Evolutionary conservation across 208 protist species (phyloP), one percentile per base, ranked within the genome.

Genomic region (Trypanosoma scelopori): DNA sequence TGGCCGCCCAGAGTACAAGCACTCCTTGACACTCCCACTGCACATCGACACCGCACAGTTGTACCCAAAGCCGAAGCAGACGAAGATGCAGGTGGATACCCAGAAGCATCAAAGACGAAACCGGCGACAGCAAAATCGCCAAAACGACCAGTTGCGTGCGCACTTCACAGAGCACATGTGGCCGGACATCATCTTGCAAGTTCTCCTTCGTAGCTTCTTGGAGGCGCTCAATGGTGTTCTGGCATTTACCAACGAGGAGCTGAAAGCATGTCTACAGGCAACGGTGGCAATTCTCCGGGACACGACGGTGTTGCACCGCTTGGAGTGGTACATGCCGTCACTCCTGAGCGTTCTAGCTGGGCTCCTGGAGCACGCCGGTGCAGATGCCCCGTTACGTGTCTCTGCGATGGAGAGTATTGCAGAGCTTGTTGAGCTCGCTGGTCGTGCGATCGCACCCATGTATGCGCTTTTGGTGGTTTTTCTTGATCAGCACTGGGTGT

Each of bases 211-310:
- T 37, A 81, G 82, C 51, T 64, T 85, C 27, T 82, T 78, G 0
- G 82, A 79, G 35, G 83, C 83, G 63, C 35, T 85, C 23, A 86
- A 78, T 51, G 71, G 75, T 53, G 82, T 84, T 51, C 67, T 82
- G 43, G 78, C 69, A 47, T 81, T 88, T 52, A 88, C 84, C 1
- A 71, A 81, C 57, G 87, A 85, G 18, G 87, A 84, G 28, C 65
- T 93, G 16, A 69, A 79, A 27, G 76, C 81, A 51, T 93, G 84
- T 57, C 32, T 93, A 39, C 69, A 70, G 46, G 77, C 78, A 35
- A 81, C 87, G 12, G 78, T 91, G 58, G 72, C 74, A 23, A 82
- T 93, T 47, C 32, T 93, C 48, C 76, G 74, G n/a, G 81, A 85
- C 55, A 81, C 74, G 7, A 35, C 66, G 23, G 76, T 71, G 3